These are phyloP conservation scores for Trametes polyzona DNA, from an alignment of 1,284 basidiomycete species.

Conservation along the genomic window DNA sequence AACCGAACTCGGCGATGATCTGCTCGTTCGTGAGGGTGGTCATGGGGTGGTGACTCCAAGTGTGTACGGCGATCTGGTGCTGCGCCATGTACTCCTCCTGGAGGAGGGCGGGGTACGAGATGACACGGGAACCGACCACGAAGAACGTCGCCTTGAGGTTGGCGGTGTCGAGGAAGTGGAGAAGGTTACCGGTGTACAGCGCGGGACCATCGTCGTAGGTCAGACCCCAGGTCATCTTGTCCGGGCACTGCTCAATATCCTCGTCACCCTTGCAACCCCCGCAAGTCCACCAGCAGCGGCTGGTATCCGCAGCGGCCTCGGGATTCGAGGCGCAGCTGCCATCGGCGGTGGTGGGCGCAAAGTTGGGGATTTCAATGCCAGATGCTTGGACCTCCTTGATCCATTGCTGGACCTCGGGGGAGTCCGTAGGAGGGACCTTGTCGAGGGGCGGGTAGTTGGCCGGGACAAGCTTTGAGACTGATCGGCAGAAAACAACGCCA, in stretches of 20 bases:
- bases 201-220: conserved; percentile 82
- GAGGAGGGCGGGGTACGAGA: conserved; percentile 62
- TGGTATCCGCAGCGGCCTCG: conserved; percentile 54
- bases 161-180: conserved; percentile 67
- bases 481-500: background rate
- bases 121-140: conserved; percentile 79
- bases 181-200: conserved; percentile 78
- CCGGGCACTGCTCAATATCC: conserved; percentile 77
- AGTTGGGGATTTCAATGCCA: conserved; percentile 58
- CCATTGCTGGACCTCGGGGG: conserved; percentile 75
- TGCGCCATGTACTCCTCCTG: conserved; percentile 75
- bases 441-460: conserved; percentile 76
- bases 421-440: conserved; percentile 66
- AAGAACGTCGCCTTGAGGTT: conserved; percentile 87
- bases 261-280: conserved; percentile 70
- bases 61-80: conserved; percentile 74
- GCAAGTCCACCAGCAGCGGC: conserved; percentile 88
- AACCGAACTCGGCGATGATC: conserved; percentile 88
- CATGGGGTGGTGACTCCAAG: conserved; percentile 68
- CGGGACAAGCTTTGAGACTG: conserved; percentile 47
- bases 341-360: conserved; percentile 46
- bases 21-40: conserved; percentile 83
- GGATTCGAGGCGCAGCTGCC: conserved; percentile 72
- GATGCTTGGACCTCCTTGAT: conserved; percentile 60
- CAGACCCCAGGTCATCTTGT: conserved; percentile 72